Evolutionary conservation across 2,329 filamentous ascomycete species (phyloP).

Genomic region (Cytospora piceicola): DNA sequence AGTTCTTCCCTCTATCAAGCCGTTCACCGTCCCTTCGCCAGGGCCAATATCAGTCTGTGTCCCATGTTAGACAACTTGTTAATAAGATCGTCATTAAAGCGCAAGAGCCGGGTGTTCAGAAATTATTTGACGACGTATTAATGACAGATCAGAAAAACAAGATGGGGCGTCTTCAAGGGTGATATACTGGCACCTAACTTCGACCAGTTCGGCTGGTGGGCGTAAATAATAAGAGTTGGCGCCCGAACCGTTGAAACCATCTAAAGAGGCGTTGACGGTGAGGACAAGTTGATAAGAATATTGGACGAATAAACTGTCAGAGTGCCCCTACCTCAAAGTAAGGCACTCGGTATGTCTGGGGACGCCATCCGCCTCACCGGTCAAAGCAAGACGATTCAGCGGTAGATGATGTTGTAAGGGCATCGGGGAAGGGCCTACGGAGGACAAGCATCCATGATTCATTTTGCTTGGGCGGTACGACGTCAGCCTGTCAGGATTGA

Average conservation of each 20-base stretch:
- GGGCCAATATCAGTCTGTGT: slow-evolving; percentile 14
- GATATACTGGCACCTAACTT: not conserved
- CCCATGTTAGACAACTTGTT: not conserved
- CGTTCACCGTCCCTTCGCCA: slow-evolving; percentile 23
- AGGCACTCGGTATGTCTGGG: slow-evolving; percentile 10
- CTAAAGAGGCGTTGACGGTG: slow-evolving; percentile 6
- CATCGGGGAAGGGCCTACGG: not conserved
- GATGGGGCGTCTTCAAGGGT: slow-evolving; percentile 1
- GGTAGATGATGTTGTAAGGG: not conserved
- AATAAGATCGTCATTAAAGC: not conserved
- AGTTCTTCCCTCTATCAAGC: slow-evolving; percentile 2
- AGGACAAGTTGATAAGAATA: not conserved
- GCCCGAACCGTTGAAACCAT: slow-evolving; percentile 14
- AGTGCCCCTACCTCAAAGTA: not conserved
- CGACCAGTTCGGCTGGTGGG: not conserved
- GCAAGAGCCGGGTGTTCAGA: not conserved
- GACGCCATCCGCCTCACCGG: slow-evolving; percentile 15
- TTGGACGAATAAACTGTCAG: slow-evolving; percentile 10
- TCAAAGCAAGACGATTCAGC: slow-evolving; percentile 6
- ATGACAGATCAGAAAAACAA: slow-evolving; percentile 25
- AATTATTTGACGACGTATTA: slow-evolving; percentile 15
- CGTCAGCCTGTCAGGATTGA: slow-evolving; percentile 23
- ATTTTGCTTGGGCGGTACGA: not conserved
- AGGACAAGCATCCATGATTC: not conserved
- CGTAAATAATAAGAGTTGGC: slow-evolving; percentile 16